These are phyloP conservation scores for Sphaerobolus stellatus DNA, from an alignment of 1,284 basidiomycete genomes.

Conservation along the genomic window DNA sequence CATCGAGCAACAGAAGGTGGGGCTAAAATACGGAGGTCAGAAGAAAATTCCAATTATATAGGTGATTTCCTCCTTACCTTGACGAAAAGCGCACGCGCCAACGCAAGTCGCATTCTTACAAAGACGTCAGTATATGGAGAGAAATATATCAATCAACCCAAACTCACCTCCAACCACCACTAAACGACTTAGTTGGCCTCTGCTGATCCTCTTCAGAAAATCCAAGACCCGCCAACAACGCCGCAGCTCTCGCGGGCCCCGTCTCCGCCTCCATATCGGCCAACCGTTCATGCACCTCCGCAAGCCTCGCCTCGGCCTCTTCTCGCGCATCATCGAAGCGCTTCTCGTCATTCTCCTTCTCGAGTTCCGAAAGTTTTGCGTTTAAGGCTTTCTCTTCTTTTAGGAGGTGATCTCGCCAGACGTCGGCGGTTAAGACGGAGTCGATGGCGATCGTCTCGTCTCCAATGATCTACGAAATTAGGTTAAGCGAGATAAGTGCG, in stretches of 20 bases:
- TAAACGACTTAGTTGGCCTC: constrained; percentile 83
- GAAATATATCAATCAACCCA: background rate
- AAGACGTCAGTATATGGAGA: background rate
- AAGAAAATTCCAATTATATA: constrained; percentile 8
- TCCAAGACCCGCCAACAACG: constrained; percentile 90
- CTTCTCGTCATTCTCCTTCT: constrained; percentile 72
- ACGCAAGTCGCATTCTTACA: constrained; percentile 77
- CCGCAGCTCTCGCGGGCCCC: constrained; percentile 90
- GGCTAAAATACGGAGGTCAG: constrained; percentile 45
- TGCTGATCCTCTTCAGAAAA: constrained; percentile 89
- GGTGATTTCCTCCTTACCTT: constrained; percentile 56
- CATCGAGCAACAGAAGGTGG: constrained; percentile 83
- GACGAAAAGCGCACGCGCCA: constrained; percentile 90
- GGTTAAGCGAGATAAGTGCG: background rate
- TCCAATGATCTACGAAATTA: constrained; percentile 65
- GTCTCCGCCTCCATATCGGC: constrained; percentile 98
- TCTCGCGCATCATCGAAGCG: constrained; percentile 81
- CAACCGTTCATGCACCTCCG: constrained; percentile 88
- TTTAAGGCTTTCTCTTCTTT: constrained; percentile 81
- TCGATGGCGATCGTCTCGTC: constrained; percentile 93
- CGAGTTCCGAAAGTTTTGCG: constrained; percentile 68
- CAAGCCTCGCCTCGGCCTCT: constrained; percentile 81
- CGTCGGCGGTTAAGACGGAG: constrained; percentile 94
- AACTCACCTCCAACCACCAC: constrained; percentile 90
- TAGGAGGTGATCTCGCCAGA: constrained; percentile 90